Percentiles rank a stretch among this genome's conserved stretches.
Evolutionary conservation across 164 flowering plant species (phyloP).

Genomic region (Aristolochia contorta): DNA sequence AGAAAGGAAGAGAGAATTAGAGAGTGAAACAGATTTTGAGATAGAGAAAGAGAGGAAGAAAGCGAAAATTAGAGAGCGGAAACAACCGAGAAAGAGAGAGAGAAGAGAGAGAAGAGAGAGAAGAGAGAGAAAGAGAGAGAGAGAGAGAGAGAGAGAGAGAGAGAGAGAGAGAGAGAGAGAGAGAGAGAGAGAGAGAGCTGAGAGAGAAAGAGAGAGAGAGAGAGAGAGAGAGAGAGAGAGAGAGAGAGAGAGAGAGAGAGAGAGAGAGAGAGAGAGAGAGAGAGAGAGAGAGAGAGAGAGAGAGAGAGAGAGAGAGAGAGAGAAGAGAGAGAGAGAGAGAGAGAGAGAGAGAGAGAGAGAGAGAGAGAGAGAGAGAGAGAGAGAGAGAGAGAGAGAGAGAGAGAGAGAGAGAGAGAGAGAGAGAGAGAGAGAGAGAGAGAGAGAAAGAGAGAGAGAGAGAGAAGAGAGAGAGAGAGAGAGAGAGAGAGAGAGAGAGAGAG

Average conservation of each 20-base stretch:
- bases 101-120: conserved; percentile 1
- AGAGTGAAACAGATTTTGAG: background rate
- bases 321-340: background rate
- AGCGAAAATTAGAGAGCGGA: background rate
- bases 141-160: background rate
- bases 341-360: background rate
- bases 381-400: conserved; percentile 1
- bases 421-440: no score
- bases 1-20: no score
- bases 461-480: conserved; percentile 1
- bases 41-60: background rate
- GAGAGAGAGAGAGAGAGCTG: background rate
- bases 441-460: background rate
- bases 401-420: conserved; percentile 4
- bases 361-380: background rate
- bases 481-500: background rate
- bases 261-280: background rate
- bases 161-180: background rate
- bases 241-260: background rate
- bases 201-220: background rate
- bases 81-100: background rate
- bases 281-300: background rate
- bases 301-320: background rate
- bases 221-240: background rate
- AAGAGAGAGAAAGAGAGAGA: background rate